Percentiles rank a stretch among this genome's conserved stretches.
phyloP scores from a whole-genome alignment of 371 early-diverging fungal species.

The Gilbertella persicaria region DNA sequence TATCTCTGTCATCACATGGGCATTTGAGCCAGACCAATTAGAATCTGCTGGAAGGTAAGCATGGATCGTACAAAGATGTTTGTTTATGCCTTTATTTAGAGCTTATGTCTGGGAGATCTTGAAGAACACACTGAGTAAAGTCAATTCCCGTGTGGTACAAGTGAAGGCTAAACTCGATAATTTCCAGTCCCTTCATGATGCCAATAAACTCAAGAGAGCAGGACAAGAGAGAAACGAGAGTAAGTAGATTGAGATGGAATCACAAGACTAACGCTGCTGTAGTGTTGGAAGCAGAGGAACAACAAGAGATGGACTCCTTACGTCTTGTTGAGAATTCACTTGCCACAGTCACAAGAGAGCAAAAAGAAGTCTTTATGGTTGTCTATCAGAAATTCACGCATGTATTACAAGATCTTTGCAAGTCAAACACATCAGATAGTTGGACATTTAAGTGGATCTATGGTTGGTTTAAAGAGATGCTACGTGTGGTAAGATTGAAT shows the following conservation, averaged over 20 bases:
- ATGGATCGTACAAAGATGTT: not conserved
- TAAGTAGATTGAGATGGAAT: constrained; percentile 22
- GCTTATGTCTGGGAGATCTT: constrained; percentile 80
- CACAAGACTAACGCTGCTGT: no score
- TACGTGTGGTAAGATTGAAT: constrained; percentile 54
- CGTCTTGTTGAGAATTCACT: constrained; percentile 66
- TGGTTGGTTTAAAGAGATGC: constrained; percentile 83
- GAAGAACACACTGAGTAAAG: constrained; percentile 78
- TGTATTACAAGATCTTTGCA: constrained; percentile 49
- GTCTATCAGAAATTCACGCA: constrained; percentile 75
- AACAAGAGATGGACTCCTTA: constrained; percentile 55
- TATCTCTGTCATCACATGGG: constrained; percentile 75
- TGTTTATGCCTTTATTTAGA: constrained; percentile 17
- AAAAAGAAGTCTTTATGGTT: constrained; percentile 78
- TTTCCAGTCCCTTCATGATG: constrained; percentile 37
- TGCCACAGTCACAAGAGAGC: constrained; percentile 72
- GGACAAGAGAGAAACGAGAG: constrained; percentile 32
- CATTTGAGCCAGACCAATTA: constrained; percentile 62
- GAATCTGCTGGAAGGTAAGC: constrained; percentile 55
- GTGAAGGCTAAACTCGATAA: constrained; percentile 58
- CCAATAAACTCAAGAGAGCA: constrained; percentile 37
- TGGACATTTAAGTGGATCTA: constrained; percentile 73
- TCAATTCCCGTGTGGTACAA: constrained; percentile 79
- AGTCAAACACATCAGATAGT: constrained; percentile 41
- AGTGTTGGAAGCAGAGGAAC: constrained; percentile 49